These are phyloP conservation scores for Dictyostelium firmibasis DNA, from an alignment of 78 protist species.

Conservation along the genomic window DNA sequence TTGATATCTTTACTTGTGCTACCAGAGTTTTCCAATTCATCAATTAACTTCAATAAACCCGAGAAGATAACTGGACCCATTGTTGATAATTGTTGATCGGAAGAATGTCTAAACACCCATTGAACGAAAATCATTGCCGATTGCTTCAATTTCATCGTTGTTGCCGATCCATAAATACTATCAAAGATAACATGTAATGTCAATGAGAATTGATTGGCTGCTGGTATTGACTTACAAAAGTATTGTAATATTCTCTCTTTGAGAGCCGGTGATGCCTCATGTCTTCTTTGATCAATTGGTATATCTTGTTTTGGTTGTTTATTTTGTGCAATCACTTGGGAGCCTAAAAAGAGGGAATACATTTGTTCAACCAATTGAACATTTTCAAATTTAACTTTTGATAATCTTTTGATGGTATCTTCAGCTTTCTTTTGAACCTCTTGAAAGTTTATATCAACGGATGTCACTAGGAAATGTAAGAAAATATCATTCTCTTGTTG, in stretches of 20 bases:
- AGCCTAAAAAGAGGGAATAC: constrained; percentile 6
- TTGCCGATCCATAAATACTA: constrained; percentile 30
- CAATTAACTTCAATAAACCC: constrained; percentile 52
- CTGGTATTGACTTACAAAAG: constrained; percentile 19
- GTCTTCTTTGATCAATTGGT: neutral
- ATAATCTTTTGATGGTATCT: constrained; percentile 17
- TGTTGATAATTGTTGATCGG: neutral
- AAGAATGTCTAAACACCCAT: constrained; percentile 72
- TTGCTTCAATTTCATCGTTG: constrained; percentile 33
- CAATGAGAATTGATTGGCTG: constrained; percentile 69
- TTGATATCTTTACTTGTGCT: constrained; percentile 5
- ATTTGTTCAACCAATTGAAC: neutral
- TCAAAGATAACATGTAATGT: constrained; percentile 67
- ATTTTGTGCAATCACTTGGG: neutral
- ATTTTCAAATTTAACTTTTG: constrained; percentile 49
- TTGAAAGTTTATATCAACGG: constrained; percentile 4
- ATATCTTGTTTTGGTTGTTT: neutral
- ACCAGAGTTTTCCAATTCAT: constrained; percentile 2
- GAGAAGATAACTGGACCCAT: constrained; percentile 25
- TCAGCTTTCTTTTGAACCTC: constrained; percentile 24
- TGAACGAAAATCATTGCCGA: constrained; percentile 73
- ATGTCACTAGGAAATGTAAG: neutral
- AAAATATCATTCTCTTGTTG: constrained; percentile 14
- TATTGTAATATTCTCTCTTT: constrained; percentile 25
- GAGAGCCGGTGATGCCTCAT: neutral